Percentiles rank a stretch among this genome's conserved stretches.
Conservation (phyloP, 1,284 basidiomycete species). For the Porodaedalea pini region DNA sequence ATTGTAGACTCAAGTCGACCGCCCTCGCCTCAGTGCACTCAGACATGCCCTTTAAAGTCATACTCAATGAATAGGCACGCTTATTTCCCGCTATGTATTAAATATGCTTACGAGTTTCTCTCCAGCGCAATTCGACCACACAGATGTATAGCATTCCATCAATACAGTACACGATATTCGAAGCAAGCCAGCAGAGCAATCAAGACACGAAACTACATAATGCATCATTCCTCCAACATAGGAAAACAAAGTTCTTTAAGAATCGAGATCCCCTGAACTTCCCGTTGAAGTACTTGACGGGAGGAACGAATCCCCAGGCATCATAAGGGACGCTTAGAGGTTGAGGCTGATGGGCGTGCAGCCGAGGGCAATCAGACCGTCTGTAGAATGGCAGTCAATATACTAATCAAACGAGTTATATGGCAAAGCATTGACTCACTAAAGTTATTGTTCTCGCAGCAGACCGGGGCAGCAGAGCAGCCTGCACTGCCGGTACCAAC, state of each 20-base stretch:
- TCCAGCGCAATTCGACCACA: too few relatives aligned
- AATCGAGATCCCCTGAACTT: not conserved
- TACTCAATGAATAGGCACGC: too few relatives aligned
- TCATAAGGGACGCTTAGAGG: slow-evolving; percentile 15
- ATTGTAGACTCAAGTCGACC: too few relatives aligned
- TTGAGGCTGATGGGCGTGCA: slow-evolving; percentile 31
- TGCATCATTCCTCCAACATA: not conserved
- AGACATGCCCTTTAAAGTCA: too few relatives aligned
- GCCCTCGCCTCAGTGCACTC: too few relatives aligned
- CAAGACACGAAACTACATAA: not conserved
- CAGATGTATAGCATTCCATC: too few relatives aligned
- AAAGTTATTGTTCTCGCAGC: slow-evolving; percentile 28
- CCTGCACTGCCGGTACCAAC: slow-evolving; percentile 18
- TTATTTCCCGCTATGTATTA: too few relatives aligned
- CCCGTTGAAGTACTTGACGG: not conserved
- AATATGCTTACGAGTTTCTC: too few relatives aligned
- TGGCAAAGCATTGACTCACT: not conserved
- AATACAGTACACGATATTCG: too few relatives aligned
- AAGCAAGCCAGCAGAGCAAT: too few relatives aligned
- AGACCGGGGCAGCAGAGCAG: slow-evolving; percentile 28
- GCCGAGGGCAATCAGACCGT: slow-evolving; percentile 30
- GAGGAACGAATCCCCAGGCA: not conserved
- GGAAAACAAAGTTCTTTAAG: not conserved
- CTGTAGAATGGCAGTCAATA: slow-evolving; percentile 19
- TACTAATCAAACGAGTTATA: not conserved